Conservation (phyloP, 2,329 filamentous ascomycete species). For the Colletotrichum theobromicola region DNA sequence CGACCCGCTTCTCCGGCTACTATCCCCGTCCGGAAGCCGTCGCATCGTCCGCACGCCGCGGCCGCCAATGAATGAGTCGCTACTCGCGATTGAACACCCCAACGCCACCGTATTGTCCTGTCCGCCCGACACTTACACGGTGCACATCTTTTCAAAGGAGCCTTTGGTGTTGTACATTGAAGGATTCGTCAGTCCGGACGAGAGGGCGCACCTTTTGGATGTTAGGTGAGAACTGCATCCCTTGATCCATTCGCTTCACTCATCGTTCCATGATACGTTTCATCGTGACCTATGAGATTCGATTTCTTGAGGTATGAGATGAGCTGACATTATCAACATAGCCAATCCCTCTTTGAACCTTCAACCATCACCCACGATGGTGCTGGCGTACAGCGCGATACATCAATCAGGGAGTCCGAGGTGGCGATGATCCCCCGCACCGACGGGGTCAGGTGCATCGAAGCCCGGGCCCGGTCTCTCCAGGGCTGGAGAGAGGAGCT, state of each 20-base stretch:
- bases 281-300: background rate
- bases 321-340: background rate
- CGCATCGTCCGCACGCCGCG: conserved; percentile 39
- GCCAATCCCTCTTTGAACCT: conserved; percentile 50
- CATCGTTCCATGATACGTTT: background rate
- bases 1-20: conserved; percentile 45
- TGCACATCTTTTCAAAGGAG: conserved; percentile 53
- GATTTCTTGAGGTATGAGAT: background rate
- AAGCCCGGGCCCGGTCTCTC: conserved; percentile 49
- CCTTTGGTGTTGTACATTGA: conserved; percentile 61
- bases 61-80: conserved; percentile 54
- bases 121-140: conserved; percentile 45
- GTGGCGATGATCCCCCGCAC: conserved; percentile 57
- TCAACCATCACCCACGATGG: conserved; percentile 57
- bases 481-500: conserved; percentile 60
- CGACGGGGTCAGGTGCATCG: conserved; percentile 48
- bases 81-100: conserved; percentile 51
- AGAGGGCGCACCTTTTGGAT: conserved; percentile 52
- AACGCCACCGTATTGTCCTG: conserved; percentile 43
- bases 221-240: conserved; percentile 46
- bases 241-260: background rate
- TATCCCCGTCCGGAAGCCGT: conserved; percentile 30
- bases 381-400: conserved; percentile 43
- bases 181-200: conserved; percentile 50
- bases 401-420: conserved; percentile 54